Evolutionary conservation across 495 filamentous ascomycete genomes (phyloP).

Genomic region (Viridothelium virens): DNA sequence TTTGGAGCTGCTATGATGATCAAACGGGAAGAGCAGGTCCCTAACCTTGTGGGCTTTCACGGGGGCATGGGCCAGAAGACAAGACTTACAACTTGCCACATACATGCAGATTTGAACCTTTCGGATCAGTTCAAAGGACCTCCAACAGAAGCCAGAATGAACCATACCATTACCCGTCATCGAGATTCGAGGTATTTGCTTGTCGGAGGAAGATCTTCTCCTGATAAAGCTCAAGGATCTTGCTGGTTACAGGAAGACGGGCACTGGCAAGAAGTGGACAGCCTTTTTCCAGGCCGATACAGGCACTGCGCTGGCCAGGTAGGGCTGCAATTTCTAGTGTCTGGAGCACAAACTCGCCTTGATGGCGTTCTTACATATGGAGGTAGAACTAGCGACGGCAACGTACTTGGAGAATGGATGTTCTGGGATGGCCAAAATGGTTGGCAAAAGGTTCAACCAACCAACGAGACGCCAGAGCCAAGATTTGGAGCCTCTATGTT

Average conservation of each 20-base stretch:
- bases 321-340: slow-evolving; percentile 18
- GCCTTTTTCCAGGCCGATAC: slow-evolving; percentile 59
- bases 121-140: slow-evolving; percentile 20
- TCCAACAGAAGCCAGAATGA: slow-evolving; percentile 54
- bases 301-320: slow-evolving; percentile 56
- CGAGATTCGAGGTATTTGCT: slow-evolving; percentile 47
- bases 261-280: slow-evolving; percentile 53
- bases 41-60: slow-evolving; percentile 39
- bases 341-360: neutral
- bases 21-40: slow-evolving; percentile 20
- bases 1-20: slow-evolving; percentile 43
- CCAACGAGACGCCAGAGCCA: slow-evolving; percentile 37
- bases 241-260: slow-evolving; percentile 61
- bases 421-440: slow-evolving; percentile 52
- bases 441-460: slow-evolving; percentile 45
- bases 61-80: slow-evolving; percentile 41
- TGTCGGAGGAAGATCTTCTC: slow-evolving; percentile 72
- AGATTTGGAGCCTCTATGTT: slow-evolving; percentile 56
- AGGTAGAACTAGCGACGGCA: slow-evolving; percentile 55
- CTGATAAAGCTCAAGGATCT: slow-evolving; percentile 54
- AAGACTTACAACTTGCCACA: slow-evolving; percentile 53
- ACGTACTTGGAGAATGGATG: slow-evolving; percentile 53
- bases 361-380: slow-evolving; percentile 55
- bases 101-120: slow-evolving; percentile 40
- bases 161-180: slow-evolving; percentile 62